Evolutionary conservation across 495 filamentous ascomycete genomes (phyloP), one percentile per base, ranked within the genome.

Genomic region (Massariosphaeria phaeospora): DNA sequence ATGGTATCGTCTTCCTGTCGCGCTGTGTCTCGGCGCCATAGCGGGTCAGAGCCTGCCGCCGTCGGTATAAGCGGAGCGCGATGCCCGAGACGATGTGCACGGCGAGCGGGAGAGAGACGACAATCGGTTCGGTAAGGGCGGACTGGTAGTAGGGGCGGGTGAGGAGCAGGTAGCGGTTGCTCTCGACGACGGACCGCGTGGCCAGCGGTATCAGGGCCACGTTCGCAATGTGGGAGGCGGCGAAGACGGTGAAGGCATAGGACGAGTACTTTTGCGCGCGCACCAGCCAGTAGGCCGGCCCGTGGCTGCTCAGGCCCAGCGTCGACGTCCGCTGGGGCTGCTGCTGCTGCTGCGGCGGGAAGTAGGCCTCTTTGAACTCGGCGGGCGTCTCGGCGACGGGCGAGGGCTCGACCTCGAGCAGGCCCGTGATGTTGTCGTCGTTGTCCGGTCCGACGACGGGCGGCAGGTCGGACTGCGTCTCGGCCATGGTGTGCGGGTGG

Each of bases 181-280:
- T 73, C 26, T 74, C 70, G 25, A 73, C 62, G 5, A 83, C 67
- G 21, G 78, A 81, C 35, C 66, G 72, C 24, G 79, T 81, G 12
- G 73, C 48, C 52, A 88, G 80, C 36, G 86, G 82, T 67, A 73
- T 69, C 76, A 84, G 21, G 36, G 67, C 65, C 43, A 79, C 78
- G 59, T 86, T 96, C 40, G 84, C 77, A 42, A 93, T 73, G 71
- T 96, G 91, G 47, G 91, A 70, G 45, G 79, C 71, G 41, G 82
- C 73, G 77, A 91, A 96, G 57, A 85, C 66, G 35, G 82, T 83
- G 67, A 95, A 89, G 33, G 85, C 83, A 69, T 95, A 95, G 62
- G 85, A 85, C 12, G 88, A 91, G 75, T 93, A 95, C 67, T 78
- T 82, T 66, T 95, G 91, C 25, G 91, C 73, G 39, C 86, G 84